Conservation (phyloP, 192 early-diverging fungal genomes). For the Thamnidium elegans region DNA sequence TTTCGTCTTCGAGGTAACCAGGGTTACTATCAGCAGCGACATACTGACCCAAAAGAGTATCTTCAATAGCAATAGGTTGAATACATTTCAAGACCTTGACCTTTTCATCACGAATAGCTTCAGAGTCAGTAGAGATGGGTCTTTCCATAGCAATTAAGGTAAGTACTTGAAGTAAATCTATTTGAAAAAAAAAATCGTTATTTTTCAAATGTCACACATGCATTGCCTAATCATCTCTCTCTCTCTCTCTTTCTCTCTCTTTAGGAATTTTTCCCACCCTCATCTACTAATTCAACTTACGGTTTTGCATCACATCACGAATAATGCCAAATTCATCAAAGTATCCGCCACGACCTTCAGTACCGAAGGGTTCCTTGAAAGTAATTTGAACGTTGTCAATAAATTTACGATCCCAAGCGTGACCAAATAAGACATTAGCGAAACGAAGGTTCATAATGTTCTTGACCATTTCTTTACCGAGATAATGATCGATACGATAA, state of each 20-base stretch:
- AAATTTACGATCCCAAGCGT: slow-evolving; percentile 85
- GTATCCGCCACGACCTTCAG: slow-evolving; percentile 96
- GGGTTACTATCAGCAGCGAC: slow-evolving; percentile 76
- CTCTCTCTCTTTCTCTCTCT: no score
- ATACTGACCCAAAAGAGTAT: slow-evolving; percentile 93
- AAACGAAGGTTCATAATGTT: slow-evolving; percentile 92
- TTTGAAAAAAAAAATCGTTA: slow-evolving; percentile 34
- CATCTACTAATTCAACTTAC: slow-evolving; percentile 32
- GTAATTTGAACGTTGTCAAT: slow-evolving; percentile 96
- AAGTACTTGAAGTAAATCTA: slow-evolving; percentile 91
- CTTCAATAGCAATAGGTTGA: slow-evolving; percentile 69
- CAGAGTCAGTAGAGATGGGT: slow-evolving; percentile 80
- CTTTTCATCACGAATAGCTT: slow-evolving; percentile 96
- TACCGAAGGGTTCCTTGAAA: slow-evolving; percentile 97
- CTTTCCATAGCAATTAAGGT: slow-evolving; percentile 94
- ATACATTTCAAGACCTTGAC: slow-evolving; percentile 79
- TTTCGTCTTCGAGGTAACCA: slow-evolving; percentile 93
- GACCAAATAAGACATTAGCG: slow-evolving; percentile 91
- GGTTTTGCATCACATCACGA: slow-evolving; percentile 94
- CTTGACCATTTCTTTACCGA: slow-evolving; percentile 99
- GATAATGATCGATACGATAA: slow-evolving; percentile 98
- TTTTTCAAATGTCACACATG: no score
- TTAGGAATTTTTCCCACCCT: no score
- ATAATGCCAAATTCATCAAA: slow-evolving; percentile 99
- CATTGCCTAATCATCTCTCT: no score